Evolutionary conservation across 768 basidiomycete species (phyloP).

Genomic region (Stropharia rugosoannulata): DNA sequence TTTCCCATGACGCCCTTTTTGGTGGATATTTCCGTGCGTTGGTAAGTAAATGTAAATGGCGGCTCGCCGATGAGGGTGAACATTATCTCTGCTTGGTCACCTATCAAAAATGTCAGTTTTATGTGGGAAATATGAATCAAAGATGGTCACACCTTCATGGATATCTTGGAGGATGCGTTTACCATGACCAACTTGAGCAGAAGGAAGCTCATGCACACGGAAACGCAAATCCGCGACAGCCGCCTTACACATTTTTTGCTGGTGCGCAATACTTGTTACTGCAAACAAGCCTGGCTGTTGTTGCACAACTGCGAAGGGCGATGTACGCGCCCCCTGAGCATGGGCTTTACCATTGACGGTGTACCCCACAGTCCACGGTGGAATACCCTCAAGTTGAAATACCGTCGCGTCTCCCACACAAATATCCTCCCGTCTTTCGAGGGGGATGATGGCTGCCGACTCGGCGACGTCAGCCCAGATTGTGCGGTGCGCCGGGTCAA

Average conservation of each 20-base stretch:
- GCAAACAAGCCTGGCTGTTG: constrained; percentile 81
- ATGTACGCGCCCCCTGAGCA: constrained; percentile 71
- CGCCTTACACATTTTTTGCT: constrained; percentile 89
- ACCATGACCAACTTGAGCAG: constrained; percentile 87
- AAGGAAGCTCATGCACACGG: constrained; percentile 78
- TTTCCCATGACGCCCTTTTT: constrained; percentile 74
- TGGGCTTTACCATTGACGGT: constrained; percentile 74
- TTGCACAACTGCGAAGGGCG: constrained; percentile 84
- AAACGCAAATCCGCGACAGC: constrained; percentile 73
- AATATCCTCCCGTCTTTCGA: constrained; percentile 74
- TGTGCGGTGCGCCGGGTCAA: constrained; percentile 58
- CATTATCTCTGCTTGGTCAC: constrained; percentile 91
- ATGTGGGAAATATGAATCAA: background rate
- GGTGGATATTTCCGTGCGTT: constrained; percentile 69
- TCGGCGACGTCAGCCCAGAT: constrained; percentile 95
- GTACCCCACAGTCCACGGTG: constrained; percentile 93
- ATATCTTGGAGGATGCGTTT: constrained; percentile 81
- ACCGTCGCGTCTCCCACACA: constrained; percentile 90
- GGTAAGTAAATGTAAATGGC: constrained; percentile 96
- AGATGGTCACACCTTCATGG: constrained; percentile 66
- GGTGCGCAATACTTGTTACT: constrained; percentile 88
- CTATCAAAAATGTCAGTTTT: constrained; percentile 31
- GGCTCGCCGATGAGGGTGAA: constrained; percentile 90
- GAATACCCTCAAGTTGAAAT: constrained; percentile 91
- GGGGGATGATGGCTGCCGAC: constrained; percentile 87